Evolutionary conservation across 345 rosid species (phyloP).

Genomic region (Alliaria petiolata): DNA sequence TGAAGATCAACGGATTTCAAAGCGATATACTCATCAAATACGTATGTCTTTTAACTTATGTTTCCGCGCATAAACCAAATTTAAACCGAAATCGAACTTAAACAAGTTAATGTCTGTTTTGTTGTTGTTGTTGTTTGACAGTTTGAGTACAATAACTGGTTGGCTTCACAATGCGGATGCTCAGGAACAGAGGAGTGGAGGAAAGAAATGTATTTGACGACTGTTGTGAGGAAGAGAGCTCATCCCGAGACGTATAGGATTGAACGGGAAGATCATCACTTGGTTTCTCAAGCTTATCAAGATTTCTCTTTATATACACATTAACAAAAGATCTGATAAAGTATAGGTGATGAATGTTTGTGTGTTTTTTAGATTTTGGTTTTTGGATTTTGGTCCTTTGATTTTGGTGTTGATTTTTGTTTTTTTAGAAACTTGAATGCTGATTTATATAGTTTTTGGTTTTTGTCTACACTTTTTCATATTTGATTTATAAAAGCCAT

Average conservation of each 20-base stretch:
- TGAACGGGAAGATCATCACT: conserved; percentile 51
- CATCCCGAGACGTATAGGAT: conserved; percentile 49
- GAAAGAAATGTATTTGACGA: conserved; percentile 35
- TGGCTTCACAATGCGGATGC: conserved; percentile 43
- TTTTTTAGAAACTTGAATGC: too few species aligned
- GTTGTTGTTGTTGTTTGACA: conserved; percentile 20
- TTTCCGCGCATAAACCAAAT: background rate
- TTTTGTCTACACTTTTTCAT: too few species aligned
- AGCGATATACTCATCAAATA: conserved; percentile 60
- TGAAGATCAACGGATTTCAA: conserved; percentile 54
- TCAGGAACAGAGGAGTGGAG: conserved; percentile 52
- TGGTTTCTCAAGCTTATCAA: conserved; percentile 43
- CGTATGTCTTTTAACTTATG: background rate
- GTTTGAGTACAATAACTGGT: conserved; percentile 60
- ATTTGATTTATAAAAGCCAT: too few species aligned
- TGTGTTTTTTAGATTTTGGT: too few species aligned
- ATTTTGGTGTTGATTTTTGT: too few species aligned
- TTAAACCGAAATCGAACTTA: background rate
- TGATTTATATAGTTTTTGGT: too few species aligned
- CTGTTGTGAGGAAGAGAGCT: background rate
- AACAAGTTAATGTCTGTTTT: background rate
- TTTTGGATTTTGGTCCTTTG: too few species aligned
- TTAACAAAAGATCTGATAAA: background rate
- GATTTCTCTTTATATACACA: conserved; percentile 32
- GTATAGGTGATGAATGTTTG: too few species aligned